Percentiles rank a stretch among this genome's conserved stretches.
Evolutionary conservation across 1,139 yeast species (phyloP).

Genomic region (Lodderomyces orthopsilosis): DNA sequence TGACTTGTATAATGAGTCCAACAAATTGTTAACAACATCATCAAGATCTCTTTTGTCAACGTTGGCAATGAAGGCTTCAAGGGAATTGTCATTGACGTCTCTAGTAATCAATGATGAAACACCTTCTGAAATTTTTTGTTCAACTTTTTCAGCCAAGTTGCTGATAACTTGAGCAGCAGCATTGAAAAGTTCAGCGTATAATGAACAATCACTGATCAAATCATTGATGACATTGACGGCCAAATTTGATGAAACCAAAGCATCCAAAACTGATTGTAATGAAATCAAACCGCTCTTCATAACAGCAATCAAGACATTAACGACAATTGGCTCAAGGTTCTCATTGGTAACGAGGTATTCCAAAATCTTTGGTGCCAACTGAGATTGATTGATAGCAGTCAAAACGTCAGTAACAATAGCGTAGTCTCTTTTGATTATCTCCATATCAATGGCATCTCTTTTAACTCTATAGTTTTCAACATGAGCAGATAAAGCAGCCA

Average conservation of each 20-base stretch:
- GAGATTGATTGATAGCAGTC: conserved; percentile 36
- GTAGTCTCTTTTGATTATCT: conserved; percentile 31
- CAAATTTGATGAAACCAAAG: conserved; percentile 40
- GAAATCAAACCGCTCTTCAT: conserved; percentile 33
- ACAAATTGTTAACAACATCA: conserved; percentile 34
- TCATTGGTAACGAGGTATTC: conserved; percentile 34
- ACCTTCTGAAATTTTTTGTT: conserved; percentile 23
- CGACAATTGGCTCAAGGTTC: conserved; percentile 36
- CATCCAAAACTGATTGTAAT: conserved; percentile 33
- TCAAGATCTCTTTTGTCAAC: conserved; percentile 27
- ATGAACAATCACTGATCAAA: conserved; percentile 40
- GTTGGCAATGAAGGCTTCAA: conserved; percentile 9
- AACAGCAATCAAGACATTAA: conserved; percentile 30
- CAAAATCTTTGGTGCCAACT: conserved; percentile 38
- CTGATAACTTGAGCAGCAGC: conserved; percentile 29
- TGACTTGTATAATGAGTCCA: conserved; percentile 40
- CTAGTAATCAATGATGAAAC: conserved; percentile 18
- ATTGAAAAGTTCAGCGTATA: conserved; percentile 37
- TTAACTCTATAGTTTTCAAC: conserved; percentile 26
- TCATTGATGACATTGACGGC: conserved; percentile 36
- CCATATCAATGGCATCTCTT: conserved; percentile 30
- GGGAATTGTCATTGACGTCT: conserved; percentile 13
- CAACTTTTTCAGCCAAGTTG: conserved; percentile 30
- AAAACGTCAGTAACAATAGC: conserved; percentile 43
- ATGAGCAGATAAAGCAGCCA: conserved; percentile 21